Evolutionary conservation across 805 yeast genomes (phyloP).

Genomic region (Cyberlindnera lachancei): DNA sequence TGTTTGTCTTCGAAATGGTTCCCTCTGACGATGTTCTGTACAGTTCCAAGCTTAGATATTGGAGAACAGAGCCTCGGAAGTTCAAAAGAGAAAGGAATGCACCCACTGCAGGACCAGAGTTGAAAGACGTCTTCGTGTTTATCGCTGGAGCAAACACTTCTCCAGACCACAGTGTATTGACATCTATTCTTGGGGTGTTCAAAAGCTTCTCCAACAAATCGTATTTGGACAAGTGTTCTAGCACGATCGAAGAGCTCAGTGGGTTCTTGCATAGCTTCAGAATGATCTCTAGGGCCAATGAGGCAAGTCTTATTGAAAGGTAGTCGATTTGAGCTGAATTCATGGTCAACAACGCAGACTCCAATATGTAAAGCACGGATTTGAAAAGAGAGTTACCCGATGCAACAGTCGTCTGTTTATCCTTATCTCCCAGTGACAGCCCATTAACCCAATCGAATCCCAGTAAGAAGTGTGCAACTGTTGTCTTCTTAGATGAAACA

Average conservation of each 20-base stretch:
- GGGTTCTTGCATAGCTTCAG: constrained; percentile 53
- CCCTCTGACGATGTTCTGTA: constrained; percentile 43
- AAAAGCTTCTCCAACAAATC: constrained; percentile 47
- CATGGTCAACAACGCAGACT: constrained; percentile 37
- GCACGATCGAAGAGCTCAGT: constrained; percentile 41
- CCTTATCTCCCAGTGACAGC: constrained; percentile 40
- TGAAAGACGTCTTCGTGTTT: constrained; percentile 22
- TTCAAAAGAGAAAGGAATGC: constrained; percentile 54
- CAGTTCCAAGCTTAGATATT: constrained; percentile 66
- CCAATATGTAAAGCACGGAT: constrained; percentile 43
- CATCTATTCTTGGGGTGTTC: constrained; percentile 42
- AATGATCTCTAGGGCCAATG: constrained; percentile 53
- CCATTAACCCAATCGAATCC: constrained; percentile 58
- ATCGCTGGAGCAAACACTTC: constrained; percentile 36
- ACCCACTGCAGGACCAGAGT: constrained; percentile 32
- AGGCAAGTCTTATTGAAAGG: constrained; percentile 51
- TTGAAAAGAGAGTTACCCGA: constrained; percentile 50
- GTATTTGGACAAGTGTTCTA: constrained; percentile 44
- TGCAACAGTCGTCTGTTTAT: constrained; percentile 41
- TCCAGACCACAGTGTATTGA: constrained; percentile 49
- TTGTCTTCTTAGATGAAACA: constrained; percentile 33
- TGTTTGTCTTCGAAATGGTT: constrained; percentile 42
- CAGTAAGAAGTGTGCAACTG: constrained; percentile 66
- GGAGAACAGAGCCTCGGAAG: constrained; percentile 54
- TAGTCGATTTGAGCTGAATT: constrained; percentile 36